Percentiles rank a stretch among this genome's conserved stretches.
Evolutionary conservation across 225 moss, liverwort and hornwort species (phyloP).

Genomic region (Climacium dendroides): DNA sequence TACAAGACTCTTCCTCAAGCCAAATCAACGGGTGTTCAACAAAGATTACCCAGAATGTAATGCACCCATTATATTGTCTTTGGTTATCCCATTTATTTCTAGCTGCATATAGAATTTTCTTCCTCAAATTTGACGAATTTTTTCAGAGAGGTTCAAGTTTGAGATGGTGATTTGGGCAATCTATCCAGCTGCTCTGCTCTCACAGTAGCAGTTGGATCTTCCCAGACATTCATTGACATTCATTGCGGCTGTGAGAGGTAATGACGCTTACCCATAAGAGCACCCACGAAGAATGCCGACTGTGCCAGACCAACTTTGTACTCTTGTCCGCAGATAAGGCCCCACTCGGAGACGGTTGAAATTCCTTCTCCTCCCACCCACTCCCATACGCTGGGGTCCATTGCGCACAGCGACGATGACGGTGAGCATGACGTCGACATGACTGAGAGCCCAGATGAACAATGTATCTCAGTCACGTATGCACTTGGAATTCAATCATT

Average conservation of each 20-base stretch:
- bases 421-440: constrained; percentile 21
- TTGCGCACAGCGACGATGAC: constrained; percentile 35
- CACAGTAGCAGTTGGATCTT: neutral
- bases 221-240: neutral
- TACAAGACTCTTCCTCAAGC: neutral
- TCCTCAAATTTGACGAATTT: neutral
- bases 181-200: neutral
- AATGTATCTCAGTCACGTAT: neutral
- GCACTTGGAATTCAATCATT: neutral
- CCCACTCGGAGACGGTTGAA: constrained; percentile 66
- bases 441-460: neutral
- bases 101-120: no score
- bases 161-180: neutral
- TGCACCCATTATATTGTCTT: neutral
- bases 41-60: neutral
- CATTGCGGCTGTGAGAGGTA: neutral
- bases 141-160: neutral
- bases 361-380: constrained; percentile 39
- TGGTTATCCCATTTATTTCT: neutral
- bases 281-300: constrained; percentile 53
- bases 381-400: constrained; percentile 54
- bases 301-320: constrained; percentile 72
- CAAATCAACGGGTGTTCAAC: neutral
- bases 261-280: constrained; percentile 35
- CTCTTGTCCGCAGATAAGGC: constrained; percentile 62